A percentile compares a stretch with the other conserved stretches of the same genome.
Evolutionary conservation across 2,329 filamentous ascomycete species (phyloP).

Genomic region (Diaporthe aspalathi): DNA sequence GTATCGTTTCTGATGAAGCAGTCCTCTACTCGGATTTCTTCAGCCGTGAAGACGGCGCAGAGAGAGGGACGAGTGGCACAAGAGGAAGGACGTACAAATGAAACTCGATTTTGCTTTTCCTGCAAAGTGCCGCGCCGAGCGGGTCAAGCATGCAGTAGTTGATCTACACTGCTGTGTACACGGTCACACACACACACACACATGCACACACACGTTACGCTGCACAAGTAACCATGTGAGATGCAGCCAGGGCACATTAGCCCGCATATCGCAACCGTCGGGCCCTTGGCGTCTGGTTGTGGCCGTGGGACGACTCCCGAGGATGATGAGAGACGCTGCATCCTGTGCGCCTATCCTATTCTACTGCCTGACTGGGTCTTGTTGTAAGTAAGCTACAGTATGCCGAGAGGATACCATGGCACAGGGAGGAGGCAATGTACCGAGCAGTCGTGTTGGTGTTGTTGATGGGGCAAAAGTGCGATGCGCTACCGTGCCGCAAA

Average conservation of each 20-base stretch:
- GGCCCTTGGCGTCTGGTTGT: neutral
- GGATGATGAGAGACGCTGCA: neutral
- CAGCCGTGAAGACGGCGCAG: no score
- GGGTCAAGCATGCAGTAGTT: neutral
- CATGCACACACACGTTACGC: neutral
- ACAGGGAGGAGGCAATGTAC: no score
- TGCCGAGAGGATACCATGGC: no score
- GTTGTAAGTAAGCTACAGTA: neutral
- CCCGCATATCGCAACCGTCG: neutral
- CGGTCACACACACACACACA: no score
- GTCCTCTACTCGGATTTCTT: no score
- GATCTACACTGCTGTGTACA: no score
- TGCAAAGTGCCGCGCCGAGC: neutral
- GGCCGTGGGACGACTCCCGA: neutral
- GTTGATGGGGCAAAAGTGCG: neutral
- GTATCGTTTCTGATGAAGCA: no score
- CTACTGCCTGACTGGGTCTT: no score
- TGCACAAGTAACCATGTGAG: neutral
- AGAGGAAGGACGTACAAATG: neutral
- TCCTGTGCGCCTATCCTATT: neutral
- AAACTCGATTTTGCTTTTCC: neutral
- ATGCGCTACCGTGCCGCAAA: neutral
- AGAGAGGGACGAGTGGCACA: no score
- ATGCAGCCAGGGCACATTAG: constrained; percentile 19
- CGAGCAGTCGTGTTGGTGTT: no score